These are phyloP conservation scores for Grosmannia serpens DNA, from an alignment of 2,329 filamentous ascomycete species.

Conservation along the genomic window DNA sequence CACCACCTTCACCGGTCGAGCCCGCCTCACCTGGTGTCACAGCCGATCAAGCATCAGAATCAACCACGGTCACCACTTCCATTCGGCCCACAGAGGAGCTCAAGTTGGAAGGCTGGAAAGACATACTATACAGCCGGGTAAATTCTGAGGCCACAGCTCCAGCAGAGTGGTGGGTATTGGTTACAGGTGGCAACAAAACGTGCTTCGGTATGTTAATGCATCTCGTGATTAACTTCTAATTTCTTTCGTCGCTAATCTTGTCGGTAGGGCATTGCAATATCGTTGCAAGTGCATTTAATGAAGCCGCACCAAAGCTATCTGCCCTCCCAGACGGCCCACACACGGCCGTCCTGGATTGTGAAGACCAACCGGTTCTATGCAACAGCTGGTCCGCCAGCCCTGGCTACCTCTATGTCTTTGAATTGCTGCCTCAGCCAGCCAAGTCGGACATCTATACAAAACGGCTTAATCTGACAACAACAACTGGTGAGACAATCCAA, in stretches of 20 bases:
- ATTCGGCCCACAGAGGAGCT: slow-evolving; percentile 42
- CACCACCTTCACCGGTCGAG: background rate
- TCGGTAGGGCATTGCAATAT: slow-evolving; percentile 48
- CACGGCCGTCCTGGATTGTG: slow-evolving; percentile 62
- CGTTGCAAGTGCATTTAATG: slow-evolving; percentile 55
- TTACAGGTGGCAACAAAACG: slow-evolving; percentile 68
- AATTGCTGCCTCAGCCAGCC: slow-evolving; percentile 52
- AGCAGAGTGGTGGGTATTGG: slow-evolving; percentile 65
- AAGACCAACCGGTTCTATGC: slow-evolving; percentile 62
- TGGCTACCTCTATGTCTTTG: slow-evolving; percentile 55
- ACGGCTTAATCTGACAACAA: slow-evolving; percentile 57
- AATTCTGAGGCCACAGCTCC: slow-evolving; percentile 46
- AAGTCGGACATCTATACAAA: slow-evolving; percentile 53
- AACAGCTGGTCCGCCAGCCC: slow-evolving; percentile 58
- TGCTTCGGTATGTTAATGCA: slow-evolving; percentile 48
- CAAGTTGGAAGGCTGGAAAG: slow-evolving; percentile 59
- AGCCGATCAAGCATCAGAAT: slow-evolving; percentile 10
- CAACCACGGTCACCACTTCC: slow-evolving; percentile 19
- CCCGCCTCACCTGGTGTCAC: background rate
- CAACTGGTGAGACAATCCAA: slow-evolving; percentile 51
- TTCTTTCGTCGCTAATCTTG: background rate
- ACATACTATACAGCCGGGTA: slow-evolving; percentile 52
- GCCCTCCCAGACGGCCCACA: slow-evolving; percentile 50
- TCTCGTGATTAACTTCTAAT: background rate
- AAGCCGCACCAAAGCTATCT: slow-evolving; percentile 53